These are phyloP conservation scores for Coniferiporia weirii DNA, from an alignment of 1,284 basidiomycete genomes.

Conservation along the genomic window DNA sequence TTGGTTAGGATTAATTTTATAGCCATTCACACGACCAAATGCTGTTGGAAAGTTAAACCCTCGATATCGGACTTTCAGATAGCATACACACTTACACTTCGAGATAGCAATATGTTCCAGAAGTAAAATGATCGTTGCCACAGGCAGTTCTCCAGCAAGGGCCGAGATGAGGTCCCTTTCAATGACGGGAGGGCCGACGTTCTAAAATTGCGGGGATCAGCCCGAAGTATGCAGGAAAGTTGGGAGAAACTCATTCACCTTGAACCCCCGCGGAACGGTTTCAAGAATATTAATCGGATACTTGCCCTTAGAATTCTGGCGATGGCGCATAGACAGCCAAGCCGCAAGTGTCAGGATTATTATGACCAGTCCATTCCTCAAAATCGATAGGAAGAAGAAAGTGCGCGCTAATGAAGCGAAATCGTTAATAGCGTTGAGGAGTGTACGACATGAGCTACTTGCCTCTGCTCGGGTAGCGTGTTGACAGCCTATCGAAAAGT, in stretches of 20 bases:
- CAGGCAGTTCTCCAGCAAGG: conserved; percentile 77
- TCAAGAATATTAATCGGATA: conserved; percentile 86
- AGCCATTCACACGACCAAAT: conserved; percentile 93
- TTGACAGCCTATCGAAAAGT: conserved; percentile 51
- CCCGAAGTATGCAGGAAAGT: too few species aligned
- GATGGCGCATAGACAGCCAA: conserved; percentile 75
- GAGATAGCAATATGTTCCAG: conserved; percentile 97
- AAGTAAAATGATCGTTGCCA: conserved; percentile 91
- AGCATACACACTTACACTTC: conserved; percentile 54
- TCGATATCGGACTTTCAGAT: conserved; percentile 6
- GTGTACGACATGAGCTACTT: conserved; percentile 22
- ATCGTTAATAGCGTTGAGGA: neutral
- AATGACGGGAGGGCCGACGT: conserved; percentile 74
- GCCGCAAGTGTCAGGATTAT: conserved; percentile 81
- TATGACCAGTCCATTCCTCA: conserved; percentile 86
- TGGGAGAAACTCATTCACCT: conserved; percentile 23
- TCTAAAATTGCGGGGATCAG: conserved; percentile 24
- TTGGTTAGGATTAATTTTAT: conserved; percentile 98
- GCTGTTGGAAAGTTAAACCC: conserved; percentile 39
- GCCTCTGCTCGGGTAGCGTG: conserved; percentile 66
- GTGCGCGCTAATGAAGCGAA: conserved; percentile 48
- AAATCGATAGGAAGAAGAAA: conserved; percentile 82
- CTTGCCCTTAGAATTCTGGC: conserved; percentile 48
- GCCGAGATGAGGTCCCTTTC: conserved; percentile 59
- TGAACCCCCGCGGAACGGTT: conserved; percentile 79